Base-by-base conservation (phyloP, 139 green algal species). In the Chlorella sp. region DNA sequence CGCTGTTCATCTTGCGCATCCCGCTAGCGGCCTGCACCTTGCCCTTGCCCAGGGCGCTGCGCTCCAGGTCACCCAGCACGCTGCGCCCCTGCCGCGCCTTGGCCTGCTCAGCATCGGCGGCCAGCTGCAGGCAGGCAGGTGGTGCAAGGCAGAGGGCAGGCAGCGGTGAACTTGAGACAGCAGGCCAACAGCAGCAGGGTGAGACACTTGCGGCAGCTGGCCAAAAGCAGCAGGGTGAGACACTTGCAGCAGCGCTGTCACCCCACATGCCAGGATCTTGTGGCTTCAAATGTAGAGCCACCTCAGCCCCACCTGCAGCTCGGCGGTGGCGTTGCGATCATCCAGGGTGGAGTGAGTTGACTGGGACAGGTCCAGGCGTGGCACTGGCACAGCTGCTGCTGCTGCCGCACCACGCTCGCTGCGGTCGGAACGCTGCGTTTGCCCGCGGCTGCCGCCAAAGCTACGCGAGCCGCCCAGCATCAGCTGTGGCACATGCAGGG, bases 11-110 rank as follows among this genome's bases (percentile, higher is more conserved):
- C 68, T 57, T 75, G 48, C 83, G 76, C 69, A 75, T 14, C 37
- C 36, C 26, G 34, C 53, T 36, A 30, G 81, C 91, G 1, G 91
- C 91, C 85, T 94, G 91, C 89, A 94, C 92, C 64, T 92, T 93
- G 80, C 91, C 91, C 80, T 89, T 93, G 82, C 71, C 90, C 75
- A 92, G 80, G 32, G 78, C 86, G n/a, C 53, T 66, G 37, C 76
- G 39, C 88, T 93, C 90, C 86, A 94, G 83, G 24, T 85, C 86
- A 12, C 85, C 88, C 36, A 93, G 79, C 42, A 88, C 84, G 64
- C 60, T 32, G 32, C 88, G 60, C 15, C 81, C 90, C 78, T 83
- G 89, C 77, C 75, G 28, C 0, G 57, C 34, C 40, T 83, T 75
- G 61, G 83, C 83, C 1, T 83, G 26, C 61, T 92, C 77, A 11